Conservation (phyloP, 1,284 basidiomycete species). For the Meira nashicola region DNA sequence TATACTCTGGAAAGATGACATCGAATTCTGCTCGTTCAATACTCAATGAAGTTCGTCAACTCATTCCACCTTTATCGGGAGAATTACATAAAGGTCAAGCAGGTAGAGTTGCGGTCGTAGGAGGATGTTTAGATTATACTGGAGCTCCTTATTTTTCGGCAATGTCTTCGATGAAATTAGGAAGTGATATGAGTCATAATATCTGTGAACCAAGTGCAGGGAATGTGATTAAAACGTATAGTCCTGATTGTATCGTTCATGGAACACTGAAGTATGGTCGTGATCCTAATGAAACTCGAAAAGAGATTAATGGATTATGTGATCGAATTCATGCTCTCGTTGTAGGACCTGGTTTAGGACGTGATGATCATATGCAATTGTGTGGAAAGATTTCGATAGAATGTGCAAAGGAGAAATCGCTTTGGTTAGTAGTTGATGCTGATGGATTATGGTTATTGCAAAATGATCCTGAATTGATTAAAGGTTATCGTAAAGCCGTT, state of each 20-base stretch:
- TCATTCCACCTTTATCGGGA: constrained; percentile 78
- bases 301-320: constrained; percentile 66
- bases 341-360: constrained; percentile 72
- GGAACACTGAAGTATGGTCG: constrained; percentile 2
- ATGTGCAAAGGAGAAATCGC: constrained; percentile 60
- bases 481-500: constrained; percentile 73
- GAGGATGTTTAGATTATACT: constrained; percentile 88
- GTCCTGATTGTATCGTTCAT: constrained; percentile 80
- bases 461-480: constrained; percentile 68
- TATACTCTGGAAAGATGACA: neutral
- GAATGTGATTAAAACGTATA: constrained; percentile 88
- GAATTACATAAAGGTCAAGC: constrained; percentile 93
- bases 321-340: constrained; percentile 83
- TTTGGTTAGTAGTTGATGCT: constrained; percentile 89
- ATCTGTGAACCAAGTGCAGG: constrained; percentile 85
- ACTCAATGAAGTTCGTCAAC: constrained; percentile 59
- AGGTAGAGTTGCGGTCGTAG: constrained; percentile 87
- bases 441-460: constrained; percentile 78
- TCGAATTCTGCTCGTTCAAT: neutral
- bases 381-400: constrained; percentile 59
- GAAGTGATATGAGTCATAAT: constrained; percentile 89
- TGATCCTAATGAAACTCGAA: constrained; percentile 54
- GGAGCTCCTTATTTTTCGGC: constrained; percentile 78
- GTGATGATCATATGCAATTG: constrained; percentile 81
- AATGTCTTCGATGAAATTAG: constrained; percentile 53